Percentiles rank a stretch among this genome's conserved stretches.
Evolutionary conservation across 805 yeast species (phyloP).

Genomic region (Ogataea chonburiensis): DNA sequence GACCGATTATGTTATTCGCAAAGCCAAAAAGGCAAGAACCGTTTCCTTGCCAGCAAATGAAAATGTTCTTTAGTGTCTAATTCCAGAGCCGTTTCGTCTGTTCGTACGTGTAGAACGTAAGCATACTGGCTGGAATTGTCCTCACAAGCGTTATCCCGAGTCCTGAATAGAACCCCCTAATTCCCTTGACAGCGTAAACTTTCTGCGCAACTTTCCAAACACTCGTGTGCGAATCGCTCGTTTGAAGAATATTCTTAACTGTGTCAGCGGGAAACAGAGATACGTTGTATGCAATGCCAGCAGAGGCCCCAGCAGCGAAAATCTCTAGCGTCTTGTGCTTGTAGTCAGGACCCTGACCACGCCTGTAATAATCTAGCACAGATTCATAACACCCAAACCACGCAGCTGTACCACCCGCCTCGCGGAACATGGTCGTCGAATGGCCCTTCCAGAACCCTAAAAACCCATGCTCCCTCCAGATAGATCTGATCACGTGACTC

Average conservation of each 20-base stretch:
- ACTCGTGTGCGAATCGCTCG: constrained; percentile 33
- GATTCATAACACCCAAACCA: constrained; percentile 92
- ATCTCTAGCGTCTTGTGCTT: constrained; percentile 48
- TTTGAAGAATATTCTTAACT: constrained; percentile 82
- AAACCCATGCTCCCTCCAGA: constrained; percentile 52
- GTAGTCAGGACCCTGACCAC: constrained; percentile 25
- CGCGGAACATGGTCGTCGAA: constrained; percentile 75
- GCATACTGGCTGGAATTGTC: constrained; percentile 88
- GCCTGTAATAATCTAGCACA: constrained; percentile 39
- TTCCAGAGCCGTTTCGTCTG: constrained; percentile 38
- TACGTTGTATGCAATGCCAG: constrained; percentile 80
- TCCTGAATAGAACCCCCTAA: constrained; percentile 77
- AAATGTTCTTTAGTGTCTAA: constrained; percentile 2
- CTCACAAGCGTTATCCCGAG: constrained; percentile 76
- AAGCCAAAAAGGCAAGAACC: constrained; percentile 16
- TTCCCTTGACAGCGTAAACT: constrained; percentile 54
- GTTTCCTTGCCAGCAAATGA: constrained; percentile 18
- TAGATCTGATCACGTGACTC: constrained; percentile 38
- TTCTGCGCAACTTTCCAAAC: constrained; percentile 38
- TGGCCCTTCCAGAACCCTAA: constrained; percentile 87
- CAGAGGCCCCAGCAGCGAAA: constrained; percentile 76
- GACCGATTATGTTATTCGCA: constrained; percentile 52
- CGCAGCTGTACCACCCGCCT: constrained; percentile 85
- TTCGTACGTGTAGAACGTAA: constrained; percentile 80
- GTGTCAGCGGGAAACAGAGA: constrained; percentile 90